Evolutionary conservation across 1,284 basidiomycete species (phyloP).

Genomic region (Ustilago cynodontis): DNA sequence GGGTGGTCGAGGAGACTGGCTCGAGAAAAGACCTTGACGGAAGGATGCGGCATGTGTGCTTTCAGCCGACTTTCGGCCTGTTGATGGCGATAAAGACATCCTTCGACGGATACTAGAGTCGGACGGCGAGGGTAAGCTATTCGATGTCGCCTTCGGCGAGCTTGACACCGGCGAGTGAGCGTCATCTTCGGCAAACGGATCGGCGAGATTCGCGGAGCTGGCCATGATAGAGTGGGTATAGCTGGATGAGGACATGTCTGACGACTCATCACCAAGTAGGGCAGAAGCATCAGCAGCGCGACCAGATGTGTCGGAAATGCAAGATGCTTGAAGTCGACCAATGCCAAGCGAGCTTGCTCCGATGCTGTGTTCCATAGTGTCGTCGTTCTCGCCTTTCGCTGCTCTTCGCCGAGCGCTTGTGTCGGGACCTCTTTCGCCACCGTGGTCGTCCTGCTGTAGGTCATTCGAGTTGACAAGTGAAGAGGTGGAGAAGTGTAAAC

Average conservation of each 20-base stretch:
- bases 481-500: constrained; percentile 23
- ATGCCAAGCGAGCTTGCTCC: constrained; percentile 43
- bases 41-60: background rate
- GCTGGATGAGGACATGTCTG: constrained; percentile 8
- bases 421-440: background rate
- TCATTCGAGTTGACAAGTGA: constrained; percentile 23
- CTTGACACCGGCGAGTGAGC: background rate
- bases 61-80: background rate
- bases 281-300: background rate
- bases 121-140: background rate
- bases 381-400: background rate
- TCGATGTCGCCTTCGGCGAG: background rate
- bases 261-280: background rate
- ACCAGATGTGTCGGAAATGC: background rate
- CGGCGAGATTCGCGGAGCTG: constrained; percentile 53
- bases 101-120: background rate
- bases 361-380: constrained; percentile 21
- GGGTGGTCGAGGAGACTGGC: constrained; percentile 5
- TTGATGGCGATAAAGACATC: background rate
- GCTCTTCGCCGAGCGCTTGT: background rate
- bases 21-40: constrained; percentile 15
- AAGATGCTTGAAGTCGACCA: constrained; percentile 32
- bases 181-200: constrained; percentile 44
- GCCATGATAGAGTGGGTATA: constrained; percentile 37
- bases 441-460: background rate